Conservation (phyloP, 495 filamentous ascomycete species). For the Penicillium psychrofluorescens region DNA sequence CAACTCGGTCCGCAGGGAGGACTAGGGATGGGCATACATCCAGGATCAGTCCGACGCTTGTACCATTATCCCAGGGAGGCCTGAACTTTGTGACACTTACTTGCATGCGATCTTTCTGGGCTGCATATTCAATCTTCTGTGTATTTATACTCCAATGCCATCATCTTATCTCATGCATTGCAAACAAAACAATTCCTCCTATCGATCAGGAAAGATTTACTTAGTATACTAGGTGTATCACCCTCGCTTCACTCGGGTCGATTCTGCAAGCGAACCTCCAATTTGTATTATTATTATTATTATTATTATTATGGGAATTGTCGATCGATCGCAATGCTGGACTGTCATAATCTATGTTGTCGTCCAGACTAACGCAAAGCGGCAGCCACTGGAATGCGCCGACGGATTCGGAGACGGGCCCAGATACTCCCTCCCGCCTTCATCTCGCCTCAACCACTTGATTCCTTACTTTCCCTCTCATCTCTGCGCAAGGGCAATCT, state of each 20-base stretch:
- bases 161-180: background rate
- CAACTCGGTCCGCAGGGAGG: constrained; percentile 15
- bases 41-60: constrained; percentile 17
- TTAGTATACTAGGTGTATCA: too few relatives aligned
- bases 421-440: too few relatives aligned
- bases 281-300: too few relatives aligned
- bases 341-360: too few relatives aligned
- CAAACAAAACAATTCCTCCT: too few relatives aligned
- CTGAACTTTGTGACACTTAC: constrained; percentile 4
- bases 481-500: background rate
- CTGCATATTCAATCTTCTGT: constrained; percentile 23
- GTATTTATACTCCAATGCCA: constrained; percentile 36
- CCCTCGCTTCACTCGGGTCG: too few relatives aligned
- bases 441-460: background rate
- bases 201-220: too few relatives aligned
- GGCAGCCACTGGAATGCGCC: constrained; percentile 9
- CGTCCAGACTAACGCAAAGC: constrained; percentile 3
- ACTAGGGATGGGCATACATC: background rate
- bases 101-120: background rate
- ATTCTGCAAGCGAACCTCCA: too few relatives aligned
- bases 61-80: constrained; percentile 23
- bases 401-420: constrained; percentile 6
- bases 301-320: too few relatives aligned
- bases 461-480: background rate
- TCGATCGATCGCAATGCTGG: too few relatives aligned